phyloP scores from a whole-genome alignment of 306 rosid genomes.

The Crotalaria pallida region DNA sequence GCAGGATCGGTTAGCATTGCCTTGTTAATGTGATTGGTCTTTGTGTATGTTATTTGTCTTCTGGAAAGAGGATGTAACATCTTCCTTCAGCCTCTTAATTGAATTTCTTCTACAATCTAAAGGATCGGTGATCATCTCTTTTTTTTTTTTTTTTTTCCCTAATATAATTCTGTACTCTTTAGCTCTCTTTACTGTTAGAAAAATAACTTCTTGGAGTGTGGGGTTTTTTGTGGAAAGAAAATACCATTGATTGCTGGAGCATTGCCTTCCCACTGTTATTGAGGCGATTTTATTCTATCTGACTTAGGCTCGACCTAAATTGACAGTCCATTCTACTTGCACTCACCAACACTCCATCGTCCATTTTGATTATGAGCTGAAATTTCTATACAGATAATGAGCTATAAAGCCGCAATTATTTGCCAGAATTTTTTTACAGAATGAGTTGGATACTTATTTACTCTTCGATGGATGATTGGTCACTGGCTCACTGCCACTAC shows the following conservation, averaged over 20 bases:
- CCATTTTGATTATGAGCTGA: background rate
- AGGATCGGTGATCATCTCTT: background rate
- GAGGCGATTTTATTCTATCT: background rate
- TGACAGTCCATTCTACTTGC: background rate
- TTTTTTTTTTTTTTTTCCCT: background rate
- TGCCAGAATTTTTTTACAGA: background rate
- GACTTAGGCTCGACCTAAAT: background rate
- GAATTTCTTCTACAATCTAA: background rate
- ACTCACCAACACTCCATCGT: background rate
- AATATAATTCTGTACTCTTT: background rate
- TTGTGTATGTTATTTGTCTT: background rate
- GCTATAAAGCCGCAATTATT: background rate
- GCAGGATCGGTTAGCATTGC: background rate
- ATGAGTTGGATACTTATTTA: background rate
- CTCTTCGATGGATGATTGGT: background rate
- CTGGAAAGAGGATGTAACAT: background rate
- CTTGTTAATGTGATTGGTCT: background rate
- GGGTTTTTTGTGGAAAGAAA: conserved; percentile 3
- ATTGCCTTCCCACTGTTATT: background rate
- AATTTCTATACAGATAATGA: background rate
- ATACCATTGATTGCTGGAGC: background rate
- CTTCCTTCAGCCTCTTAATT: background rate
- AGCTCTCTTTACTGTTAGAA: background rate
- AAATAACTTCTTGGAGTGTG: background rate
- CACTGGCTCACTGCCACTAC: background rate